A percentile compares a stretch with the other conserved stretches of the same genome.
These are phyloP conservation scores for Citrus maxima DNA, from an alignment of 345 rosid species.

Conservation along the genomic window DNA sequence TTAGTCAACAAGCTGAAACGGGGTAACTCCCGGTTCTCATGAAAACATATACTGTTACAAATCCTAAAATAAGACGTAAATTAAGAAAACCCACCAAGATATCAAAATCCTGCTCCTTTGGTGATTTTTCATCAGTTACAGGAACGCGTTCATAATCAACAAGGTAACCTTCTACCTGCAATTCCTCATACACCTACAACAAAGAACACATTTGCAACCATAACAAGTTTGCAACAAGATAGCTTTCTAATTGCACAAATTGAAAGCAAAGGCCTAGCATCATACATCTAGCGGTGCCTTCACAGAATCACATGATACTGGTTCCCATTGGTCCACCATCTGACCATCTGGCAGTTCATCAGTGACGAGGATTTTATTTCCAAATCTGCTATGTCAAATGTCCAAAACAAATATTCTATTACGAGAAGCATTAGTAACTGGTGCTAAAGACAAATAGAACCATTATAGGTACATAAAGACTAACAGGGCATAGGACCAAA, in stretches of 20 bases:
- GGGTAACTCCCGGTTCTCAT: not conserved
- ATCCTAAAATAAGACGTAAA: conserved; percentile 9
- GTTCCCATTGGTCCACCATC: conserved; percentile 99
- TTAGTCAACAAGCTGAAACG: not conserved
- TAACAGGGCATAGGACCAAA: conserved; percentile 4
- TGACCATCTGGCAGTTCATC: conserved; percentile 99
- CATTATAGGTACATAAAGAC: not conserved
- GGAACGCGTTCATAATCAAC: conserved; percentile 97
- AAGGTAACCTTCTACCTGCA: conserved; percentile 80
- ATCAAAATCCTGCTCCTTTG: conserved; percentile 92
- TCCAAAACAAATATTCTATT: conserved; percentile 17
- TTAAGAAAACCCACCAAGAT: conserved; percentile 56
- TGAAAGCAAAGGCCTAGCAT: conserved; percentile 13
- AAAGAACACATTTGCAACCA: conserved; percentile 19
- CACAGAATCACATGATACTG: conserved; percentile 77
- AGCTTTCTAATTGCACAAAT: conserved; percentile 4
- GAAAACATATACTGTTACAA: not conserved
- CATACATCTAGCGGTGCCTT: conserved; percentile 90
- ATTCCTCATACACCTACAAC: conserved; percentile 75
- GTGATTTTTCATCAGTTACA: conserved; percentile 93
- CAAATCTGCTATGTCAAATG: conserved; percentile 64
- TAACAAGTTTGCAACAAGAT: conserved; percentile 9
- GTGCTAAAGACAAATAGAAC: conserved; percentile 1
- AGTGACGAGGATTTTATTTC: conserved; percentile 96
- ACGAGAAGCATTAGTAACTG: conserved; percentile 10